phyloP scores from a whole-genome alignment of 2,329 filamentous ascomycete genomes.

The Tolypocladium guangdongense region DNA sequence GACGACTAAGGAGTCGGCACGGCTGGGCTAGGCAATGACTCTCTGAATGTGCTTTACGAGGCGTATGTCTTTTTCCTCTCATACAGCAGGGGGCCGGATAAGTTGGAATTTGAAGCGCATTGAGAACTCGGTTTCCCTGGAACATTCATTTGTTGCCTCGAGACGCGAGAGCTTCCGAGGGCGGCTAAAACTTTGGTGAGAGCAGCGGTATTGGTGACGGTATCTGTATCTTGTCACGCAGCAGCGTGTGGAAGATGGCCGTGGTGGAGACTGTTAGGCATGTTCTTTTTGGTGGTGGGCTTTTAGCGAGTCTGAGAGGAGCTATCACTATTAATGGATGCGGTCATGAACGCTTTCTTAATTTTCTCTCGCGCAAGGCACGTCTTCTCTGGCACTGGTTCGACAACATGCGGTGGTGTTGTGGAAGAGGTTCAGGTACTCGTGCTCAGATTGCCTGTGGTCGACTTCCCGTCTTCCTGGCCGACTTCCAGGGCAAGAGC shows the following conservation, averaged over 20 bases:
- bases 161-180: neutral
- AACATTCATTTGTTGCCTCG: conserved; percentile 9
- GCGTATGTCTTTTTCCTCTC: conserved; percentile 14
- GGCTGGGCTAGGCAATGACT: conserved; percentile 14
- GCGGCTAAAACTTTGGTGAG: neutral
- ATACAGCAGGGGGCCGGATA: conserved; percentile 12
- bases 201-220: neutral
- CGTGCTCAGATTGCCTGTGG: too few species aligned
- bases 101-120: conserved; percentile 14
- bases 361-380: neutral
- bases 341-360: neutral
- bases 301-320: neutral
- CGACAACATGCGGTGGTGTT: neutral
- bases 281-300: neutral
- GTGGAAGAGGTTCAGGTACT: too few species aligned
- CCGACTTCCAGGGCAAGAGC: neutral
- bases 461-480: too few species aligned
- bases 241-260: neutral
- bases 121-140: conserved; percentile 9
- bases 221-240: neutral
- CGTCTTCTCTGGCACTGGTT: neutral
- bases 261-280: neutral
- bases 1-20: conserved; percentile 14
- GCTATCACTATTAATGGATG: conserved; percentile 5
- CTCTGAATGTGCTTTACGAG: conserved; percentile 17